phyloP scores from a whole-genome alignment of 2,329 filamentous ascomycete species.

The Coleophoma crateriformis region DNA sequence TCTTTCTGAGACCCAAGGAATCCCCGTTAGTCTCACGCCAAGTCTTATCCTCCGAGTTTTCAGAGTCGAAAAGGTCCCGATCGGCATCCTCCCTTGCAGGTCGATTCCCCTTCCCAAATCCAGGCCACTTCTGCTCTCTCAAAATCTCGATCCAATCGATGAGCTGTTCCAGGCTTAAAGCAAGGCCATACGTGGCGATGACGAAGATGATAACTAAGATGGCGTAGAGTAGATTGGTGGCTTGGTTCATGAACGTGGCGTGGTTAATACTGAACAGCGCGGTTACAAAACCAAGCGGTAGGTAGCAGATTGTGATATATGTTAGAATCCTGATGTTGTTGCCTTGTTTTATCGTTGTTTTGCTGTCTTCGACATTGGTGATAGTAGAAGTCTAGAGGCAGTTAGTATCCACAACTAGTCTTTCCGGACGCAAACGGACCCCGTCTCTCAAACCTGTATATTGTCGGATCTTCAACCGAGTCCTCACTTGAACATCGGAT shows the following conservation, averaged over 20 bases:
- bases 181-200: conserved; percentile 10
- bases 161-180: conserved; percentile 10
- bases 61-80: too few species aligned
- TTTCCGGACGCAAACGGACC: conserved; percentile 1
- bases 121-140: conserved; percentile 1
- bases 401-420: not conserved
- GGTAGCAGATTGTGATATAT: conserved; percentile 54
- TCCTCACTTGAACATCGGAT: conserved; percentile 9
- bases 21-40: too few species aligned
- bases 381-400: conserved; percentile 11
- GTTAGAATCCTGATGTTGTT: conserved; percentile 55
- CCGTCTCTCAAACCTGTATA: conserved; percentile 12
- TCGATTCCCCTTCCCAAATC: conserved; percentile 1
- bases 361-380: conserved; percentile 26
- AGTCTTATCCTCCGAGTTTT: too few species aligned
- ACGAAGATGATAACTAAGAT: conserved; percentile 9
- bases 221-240: conserved; percentile 6
- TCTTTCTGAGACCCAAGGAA: too few species aligned
- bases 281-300: conserved; percentile 55
- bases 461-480: conserved; percentile 12
- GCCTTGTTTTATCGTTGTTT: conserved; percentile 57
- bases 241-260: conserved; percentile 6
- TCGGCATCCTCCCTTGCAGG: not conserved
- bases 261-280: conserved; percentile 10
- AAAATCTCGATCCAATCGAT: not conserved